Evolutionary conservation across 1,284 basidiomycete species (phyloP).

Genomic region (Apiotrichum akiyoshidainum): DNA sequence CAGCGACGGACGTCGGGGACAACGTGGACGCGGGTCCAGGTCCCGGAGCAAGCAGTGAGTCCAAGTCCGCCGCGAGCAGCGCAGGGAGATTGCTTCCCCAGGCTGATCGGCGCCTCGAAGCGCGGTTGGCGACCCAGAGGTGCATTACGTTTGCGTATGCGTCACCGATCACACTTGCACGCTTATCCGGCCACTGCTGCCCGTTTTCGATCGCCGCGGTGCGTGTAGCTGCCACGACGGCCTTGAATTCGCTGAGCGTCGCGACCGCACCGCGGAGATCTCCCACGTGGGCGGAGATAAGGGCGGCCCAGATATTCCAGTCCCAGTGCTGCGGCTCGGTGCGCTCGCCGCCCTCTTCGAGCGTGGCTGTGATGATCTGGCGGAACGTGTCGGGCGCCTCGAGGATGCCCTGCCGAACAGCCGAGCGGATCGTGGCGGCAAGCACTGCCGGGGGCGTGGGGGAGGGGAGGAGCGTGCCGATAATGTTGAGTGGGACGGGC

Average conservation of each 20-base stretch:
- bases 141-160: conserved; percentile 4
- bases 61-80: conserved; percentile 22
- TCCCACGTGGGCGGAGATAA: conserved; percentile 9
- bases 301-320: conserved; percentile 25
- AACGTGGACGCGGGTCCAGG: not conserved
- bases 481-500: not conserved
- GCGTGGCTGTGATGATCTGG: conserved; percentile 21
- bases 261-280: conserved; percentile 18
- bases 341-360: conserved; percentile 5
- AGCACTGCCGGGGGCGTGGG: not conserved
- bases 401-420: conserved; percentile 10
- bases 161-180: not conserved
- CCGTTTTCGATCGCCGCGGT: not conserved
- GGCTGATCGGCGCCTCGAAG: not conserved
- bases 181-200: not conserved
- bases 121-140: not conserved
- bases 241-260: conserved; percentile 17
- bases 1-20: not conserved
- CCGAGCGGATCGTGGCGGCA: not conserved
- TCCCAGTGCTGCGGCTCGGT: conserved; percentile 13
- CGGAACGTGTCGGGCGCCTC: conserved; percentile 13
- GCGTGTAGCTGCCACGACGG: not conserved
- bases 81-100: not conserved
- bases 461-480: conserved; percentile 17
- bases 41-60: conserved; percentile 6